phyloP scores from a whole-genome alignment of 1,284 basidiomycete species.

The Rhizoctonia solani region DNA sequence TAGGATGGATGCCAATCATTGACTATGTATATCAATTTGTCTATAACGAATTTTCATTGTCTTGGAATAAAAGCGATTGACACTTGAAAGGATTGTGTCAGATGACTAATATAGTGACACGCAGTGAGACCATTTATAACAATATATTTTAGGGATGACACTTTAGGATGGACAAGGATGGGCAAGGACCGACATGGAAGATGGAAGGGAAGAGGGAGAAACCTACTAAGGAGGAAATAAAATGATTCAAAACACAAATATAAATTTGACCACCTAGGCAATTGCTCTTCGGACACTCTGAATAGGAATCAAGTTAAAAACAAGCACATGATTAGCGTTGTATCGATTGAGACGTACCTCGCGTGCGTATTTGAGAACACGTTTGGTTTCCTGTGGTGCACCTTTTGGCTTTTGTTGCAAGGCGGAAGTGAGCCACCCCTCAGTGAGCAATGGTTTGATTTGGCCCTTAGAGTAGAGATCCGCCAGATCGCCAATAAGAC shows the following conservation, averaged over 20 bases:
- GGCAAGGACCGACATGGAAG: constrained; percentile 5
- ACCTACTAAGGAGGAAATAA: constrained; percentile 31
- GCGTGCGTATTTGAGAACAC: constrained; percentile 79
- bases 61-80: neutral
- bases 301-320: neutral
- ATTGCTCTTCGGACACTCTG: constrained; percentile 34
- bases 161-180: constrained; percentile 14
- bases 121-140: constrained; percentile 33
- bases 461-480: constrained; percentile 81
- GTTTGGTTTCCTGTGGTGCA: constrained; percentile 69
- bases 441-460: constrained; percentile 73
- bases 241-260: constrained; percentile 22
- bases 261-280: constrained; percentile 2
- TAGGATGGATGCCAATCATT: neutral
- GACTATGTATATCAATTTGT: neutral
- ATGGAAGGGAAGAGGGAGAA: constrained; percentile 10
- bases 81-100: neutral
- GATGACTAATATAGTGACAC: neutral
- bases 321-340: neutral
- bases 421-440: constrained; percentile 77
- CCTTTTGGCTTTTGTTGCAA: constrained; percentile 70
- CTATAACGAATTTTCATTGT: neutral
- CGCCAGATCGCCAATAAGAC: constrained; percentile 91
- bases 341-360: constrained; percentile 57
- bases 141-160: constrained; percentile 34